Base-by-base conservation (phyloP, 345 rosid genomes). In the Murraya paniculata region DNA sequence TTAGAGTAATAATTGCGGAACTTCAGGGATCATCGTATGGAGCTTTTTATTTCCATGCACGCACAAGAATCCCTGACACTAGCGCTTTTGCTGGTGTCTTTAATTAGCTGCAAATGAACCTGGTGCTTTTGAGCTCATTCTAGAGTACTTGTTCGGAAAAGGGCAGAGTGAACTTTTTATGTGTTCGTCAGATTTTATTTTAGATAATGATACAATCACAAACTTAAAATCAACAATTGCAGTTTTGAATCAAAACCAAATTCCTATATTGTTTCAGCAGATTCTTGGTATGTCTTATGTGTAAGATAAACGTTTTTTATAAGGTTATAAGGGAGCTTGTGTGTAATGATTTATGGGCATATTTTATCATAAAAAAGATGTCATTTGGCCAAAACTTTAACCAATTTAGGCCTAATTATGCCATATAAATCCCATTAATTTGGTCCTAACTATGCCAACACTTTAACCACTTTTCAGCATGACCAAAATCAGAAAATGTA, bases 11-110 rank as follows among this genome's bases (percentile, higher is more conserved):
- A 64, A 6, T 31, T 25, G 11, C 9, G 3, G 13, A 6, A 66
- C 9, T 19, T 66, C 72, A 41, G 55, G 2, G 53, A 38, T 68
- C 56, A 24, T 68, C 55, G 2, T 24, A 14, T 31, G 31, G 31
- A 72, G 64, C 64, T 72, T 31, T 72, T 55, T 18, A 55, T 72
- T 72, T 56, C 75, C 41, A 11, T n/a, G n/a, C 35, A 58, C 22
- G 16, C 33, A 36, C 48, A 6, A 24, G 66, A 31, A n/a, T 72
- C 21, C 56, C 56, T 18, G 18, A 50, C 22, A 56, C 53, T 35
- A 13, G n/a, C 27, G 24, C 65, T 35, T 35, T 72, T 72, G 24
- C 14, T 16, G 59, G n/a, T 16, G 73, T 48, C 11, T 56, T 56
- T 7, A 35, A 4, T 35, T 35, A 19, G 60, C 60, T 22, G 55